These are phyloP conservation scores for Aspergillus eucalypticola DNA, from an alignment of 2,329 filamentous ascomycete species.

Conservation along the genomic window DNA sequence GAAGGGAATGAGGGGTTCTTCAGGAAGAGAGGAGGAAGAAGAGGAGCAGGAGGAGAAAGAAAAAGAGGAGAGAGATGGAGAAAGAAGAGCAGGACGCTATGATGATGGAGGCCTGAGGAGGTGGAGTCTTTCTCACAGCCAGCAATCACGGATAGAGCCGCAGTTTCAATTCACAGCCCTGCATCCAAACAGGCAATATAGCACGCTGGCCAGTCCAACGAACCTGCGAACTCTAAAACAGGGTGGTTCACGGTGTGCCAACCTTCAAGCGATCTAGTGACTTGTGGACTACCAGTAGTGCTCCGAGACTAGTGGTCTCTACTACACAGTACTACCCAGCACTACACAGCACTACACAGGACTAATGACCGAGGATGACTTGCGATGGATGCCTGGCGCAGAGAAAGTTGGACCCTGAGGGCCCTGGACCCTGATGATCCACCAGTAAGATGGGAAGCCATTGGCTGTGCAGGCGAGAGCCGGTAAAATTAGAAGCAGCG, in stretches of 20 bases:
- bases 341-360: too few relatives aligned
- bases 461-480: not conserved
- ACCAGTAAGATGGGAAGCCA: not conserved
- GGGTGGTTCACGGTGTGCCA: not conserved
- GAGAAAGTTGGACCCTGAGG: not conserved
- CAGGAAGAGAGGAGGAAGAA: not conserved
- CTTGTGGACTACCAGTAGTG: too few relatives aligned
- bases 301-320: not conserved
- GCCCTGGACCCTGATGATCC: not conserved
- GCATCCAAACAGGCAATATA: too few relatives aligned
- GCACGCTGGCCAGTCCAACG: too few relatives aligned
- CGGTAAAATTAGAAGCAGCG: not conserved
- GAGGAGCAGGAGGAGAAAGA: not conserved
- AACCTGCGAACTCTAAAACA: not conserved
- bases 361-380: not conserved
- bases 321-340: not conserved
- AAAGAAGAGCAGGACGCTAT: conserved; percentile 4
- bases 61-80: not conserved
- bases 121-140: not conserved
- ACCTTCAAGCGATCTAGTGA: not conserved
- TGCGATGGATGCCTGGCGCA: too few relatives aligned
- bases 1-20: not conserved
- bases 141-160: conserved; percentile 4
- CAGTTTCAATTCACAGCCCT: not conserved
- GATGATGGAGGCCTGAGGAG: not conserved